Percentiles rank a stretch among this genome's conserved stretches.
phyloP scores from a whole-genome alignment of 2,329 filamentous ascomycete species.

The Neurospora crassa region DNA sequence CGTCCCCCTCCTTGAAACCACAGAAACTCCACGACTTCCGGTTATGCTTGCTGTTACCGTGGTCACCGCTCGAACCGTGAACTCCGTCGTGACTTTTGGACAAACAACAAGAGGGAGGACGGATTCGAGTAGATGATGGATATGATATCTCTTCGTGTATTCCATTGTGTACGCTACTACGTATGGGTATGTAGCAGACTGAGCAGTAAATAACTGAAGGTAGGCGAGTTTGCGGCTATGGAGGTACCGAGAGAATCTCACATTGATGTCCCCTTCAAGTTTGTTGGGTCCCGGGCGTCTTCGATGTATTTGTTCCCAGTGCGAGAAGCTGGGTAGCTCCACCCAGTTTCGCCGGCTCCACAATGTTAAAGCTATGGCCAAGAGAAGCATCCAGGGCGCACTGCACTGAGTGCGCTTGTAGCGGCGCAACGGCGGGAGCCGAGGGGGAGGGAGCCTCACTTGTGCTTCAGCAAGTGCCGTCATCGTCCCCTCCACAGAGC shows the following conservation, averaged over 20 bases:
- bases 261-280: too few relatives aligned
- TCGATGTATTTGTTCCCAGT: not conserved
- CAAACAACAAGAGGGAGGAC: too few relatives aligned
- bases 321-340: not conserved
- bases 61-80: not conserved
- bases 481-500: not conserved
- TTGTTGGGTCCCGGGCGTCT: too few relatives aligned
- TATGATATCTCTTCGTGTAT: not conserved
- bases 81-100: not conserved
- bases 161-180: not conserved
- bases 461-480: not conserved
- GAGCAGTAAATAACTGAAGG: too few relatives aligned
- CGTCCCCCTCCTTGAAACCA: not conserved
- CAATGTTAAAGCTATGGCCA: not conserved
- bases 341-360: not conserved
- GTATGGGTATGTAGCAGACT: too few relatives aligned
- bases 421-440: not conserved
- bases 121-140: not conserved
- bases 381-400: not conserved
- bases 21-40: not conserved
- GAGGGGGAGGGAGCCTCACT: not conserved
- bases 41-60: not conserved
- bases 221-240: not conserved
- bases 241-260: not conserved
- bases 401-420: not conserved